Conservation (phyloP, 2,329 filamentous ascomycete genomes). For the Sclerotinia spermophila region DNA sequence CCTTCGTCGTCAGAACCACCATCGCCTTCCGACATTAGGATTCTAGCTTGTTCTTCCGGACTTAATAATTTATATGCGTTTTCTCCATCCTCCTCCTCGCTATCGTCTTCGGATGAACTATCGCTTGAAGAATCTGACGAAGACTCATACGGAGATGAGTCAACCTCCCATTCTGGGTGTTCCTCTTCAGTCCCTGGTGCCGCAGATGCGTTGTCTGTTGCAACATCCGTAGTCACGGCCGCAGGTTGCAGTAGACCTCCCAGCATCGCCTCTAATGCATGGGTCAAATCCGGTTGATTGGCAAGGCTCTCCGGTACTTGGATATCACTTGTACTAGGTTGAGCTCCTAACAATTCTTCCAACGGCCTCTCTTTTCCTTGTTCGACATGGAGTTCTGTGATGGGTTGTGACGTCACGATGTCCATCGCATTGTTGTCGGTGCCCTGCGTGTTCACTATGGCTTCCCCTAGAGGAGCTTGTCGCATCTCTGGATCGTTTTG, state of each 20-base stretch:
- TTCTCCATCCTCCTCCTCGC: constrained; percentile 50
- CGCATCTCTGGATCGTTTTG: not conserved
- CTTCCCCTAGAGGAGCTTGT: not conserved
- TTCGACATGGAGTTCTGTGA: not conserved
- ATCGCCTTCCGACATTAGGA: constrained; percentile 75
- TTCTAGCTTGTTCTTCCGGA: constrained; percentile 76
- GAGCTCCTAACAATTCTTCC: not conserved
- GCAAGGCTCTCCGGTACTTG: not conserved
- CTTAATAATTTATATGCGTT: constrained; percentile 70
- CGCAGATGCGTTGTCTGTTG: not conserved
- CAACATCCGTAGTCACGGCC: not conserved
- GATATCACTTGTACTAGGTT: not conserved
- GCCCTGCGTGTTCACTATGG: not conserved
- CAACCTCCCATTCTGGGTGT: constrained; percentile 78
- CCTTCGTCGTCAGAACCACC: constrained; percentile 75
- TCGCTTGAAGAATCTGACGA: constrained; percentile 56
- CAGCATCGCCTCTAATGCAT: constrained; percentile 34
- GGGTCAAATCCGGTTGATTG: constrained; percentile 28
- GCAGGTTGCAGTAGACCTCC: constrained; percentile 28
- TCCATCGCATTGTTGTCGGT: not conserved
- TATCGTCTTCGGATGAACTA: constrained; percentile 51
- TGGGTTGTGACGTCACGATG: not conserved
- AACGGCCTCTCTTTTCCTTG: not conserved
- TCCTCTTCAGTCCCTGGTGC: constrained; percentile 31
- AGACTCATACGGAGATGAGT: constrained; percentile 73